Conservation (phyloP, 495 filamentous ascomycete genomes). For the Aspergillus homomorphus region DNA sequence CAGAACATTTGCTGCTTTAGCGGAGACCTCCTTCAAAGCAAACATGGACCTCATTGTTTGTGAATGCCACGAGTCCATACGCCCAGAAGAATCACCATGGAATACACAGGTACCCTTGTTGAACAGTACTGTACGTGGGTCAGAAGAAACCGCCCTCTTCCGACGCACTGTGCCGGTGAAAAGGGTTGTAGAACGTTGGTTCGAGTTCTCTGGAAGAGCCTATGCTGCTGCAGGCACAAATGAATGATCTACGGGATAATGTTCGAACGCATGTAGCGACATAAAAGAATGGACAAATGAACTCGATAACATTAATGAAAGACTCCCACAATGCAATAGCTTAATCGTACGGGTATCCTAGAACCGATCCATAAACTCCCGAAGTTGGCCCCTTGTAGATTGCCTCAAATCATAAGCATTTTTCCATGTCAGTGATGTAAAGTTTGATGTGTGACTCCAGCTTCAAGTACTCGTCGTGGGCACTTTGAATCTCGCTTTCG, state of each 20-base stretch:
- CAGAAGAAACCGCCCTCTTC: conserved; percentile 57
- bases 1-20: conserved; percentile 61
- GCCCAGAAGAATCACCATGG: conserved; percentile 40
- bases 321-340: conserved; percentile 9
- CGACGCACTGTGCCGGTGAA: conserved; percentile 66
- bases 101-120: conserved; percentile 59
- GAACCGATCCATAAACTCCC: conserved; percentile 40
- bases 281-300: background rate
- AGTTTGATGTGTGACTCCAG: conserved; percentile 95
- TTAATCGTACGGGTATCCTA: conserved; percentile 42
- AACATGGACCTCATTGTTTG: conserved; percentile 37
- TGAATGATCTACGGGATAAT: conserved; percentile 1
- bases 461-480: conserved; percentile 91
- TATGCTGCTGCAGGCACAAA: conserved; percentile 1
- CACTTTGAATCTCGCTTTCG: conserved; percentile 82
- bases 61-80: conserved; percentile 39
- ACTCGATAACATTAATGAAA: background rate
- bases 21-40: conserved; percentile 57
- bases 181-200: conserved; percentile 70
- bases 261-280: conserved; percentile 2
- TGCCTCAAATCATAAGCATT: conserved; percentile 59
- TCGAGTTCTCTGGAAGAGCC: conserved; percentile 46
- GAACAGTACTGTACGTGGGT: conserved; percentile 54
- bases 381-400: conserved; percentile 27
- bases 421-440: conserved; percentile 99